phyloP scores from a whole-genome alignment of 495 filamentous ascomycete species.

The Hypoxylon trugodes region DNA sequence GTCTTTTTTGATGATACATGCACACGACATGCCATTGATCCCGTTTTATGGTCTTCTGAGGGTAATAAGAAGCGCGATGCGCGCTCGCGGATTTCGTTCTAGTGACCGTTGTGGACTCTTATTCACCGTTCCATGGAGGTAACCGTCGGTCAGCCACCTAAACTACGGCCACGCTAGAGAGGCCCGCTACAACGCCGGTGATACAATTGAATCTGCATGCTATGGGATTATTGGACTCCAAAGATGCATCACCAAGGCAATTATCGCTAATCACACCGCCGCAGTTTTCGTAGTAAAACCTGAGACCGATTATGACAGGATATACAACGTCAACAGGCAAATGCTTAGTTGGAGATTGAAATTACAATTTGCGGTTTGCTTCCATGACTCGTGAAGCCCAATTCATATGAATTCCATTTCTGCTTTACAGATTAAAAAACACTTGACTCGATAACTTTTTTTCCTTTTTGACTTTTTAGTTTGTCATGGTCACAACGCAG shows the following conservation, averaged over 20 bases:
- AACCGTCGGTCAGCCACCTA: background rate
- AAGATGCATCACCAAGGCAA: no score
- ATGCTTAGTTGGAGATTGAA: background rate
- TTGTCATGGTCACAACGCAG: slow-evolving; percentile 77
- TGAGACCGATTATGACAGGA: no score
- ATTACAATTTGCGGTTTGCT: slow-evolving; percentile 25
- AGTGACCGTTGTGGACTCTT: background rate
- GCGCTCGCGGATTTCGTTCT: background rate
- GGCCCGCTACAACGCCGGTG: background rate
- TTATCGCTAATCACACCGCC: no score
- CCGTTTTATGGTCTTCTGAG: background rate
- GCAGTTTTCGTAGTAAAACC: no score
- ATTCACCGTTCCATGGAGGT: background rate
- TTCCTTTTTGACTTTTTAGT: slow-evolving; percentile 46
- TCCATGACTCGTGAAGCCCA: slow-evolving; percentile 28
- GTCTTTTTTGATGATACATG: background rate
- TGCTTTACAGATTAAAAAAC: slow-evolving; percentile 5
- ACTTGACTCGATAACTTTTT: slow-evolving; percentile 12
- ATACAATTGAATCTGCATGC: background rate
- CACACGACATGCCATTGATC: background rate
- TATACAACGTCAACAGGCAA: no score
- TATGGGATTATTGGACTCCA: background rate
- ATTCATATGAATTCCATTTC: slow-evolving; percentile 6
- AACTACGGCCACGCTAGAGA: background rate
- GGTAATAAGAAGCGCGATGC: slow-evolving; percentile 6